Evolutionary conservation across 148 eudicot genomes (phyloP), one percentile per base, ranked within the genome.

Genomic region (Rhododendron ferrugineum): DNA sequence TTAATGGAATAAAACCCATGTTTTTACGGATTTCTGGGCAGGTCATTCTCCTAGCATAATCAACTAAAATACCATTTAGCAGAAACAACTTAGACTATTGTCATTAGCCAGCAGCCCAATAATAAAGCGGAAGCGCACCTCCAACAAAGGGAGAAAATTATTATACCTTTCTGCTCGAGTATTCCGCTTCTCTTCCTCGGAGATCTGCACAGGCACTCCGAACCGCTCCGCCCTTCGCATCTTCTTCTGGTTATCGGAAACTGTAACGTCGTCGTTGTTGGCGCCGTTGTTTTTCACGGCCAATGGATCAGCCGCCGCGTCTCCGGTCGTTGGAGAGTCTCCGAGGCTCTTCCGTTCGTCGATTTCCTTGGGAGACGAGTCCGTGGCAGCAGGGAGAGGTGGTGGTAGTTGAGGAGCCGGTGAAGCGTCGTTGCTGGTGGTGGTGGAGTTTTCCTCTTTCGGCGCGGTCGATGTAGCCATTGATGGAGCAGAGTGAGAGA

Each of bases 91-190:
- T 15, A 52, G 5, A 52, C 20, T 52, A 52, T 5, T 6, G 16
- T 16, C 37, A 1, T 4, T 37, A 74, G 16, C 9, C 49, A 7
- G 49, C 49, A 3, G 56, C 11, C 16, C 56, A 14, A 52, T 52
- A 52, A 52, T 52, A 52, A 14, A 40, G 56, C 56, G 56, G 56
- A 52, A 52, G 3, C 4, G 16, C 56, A 52, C 18, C 56, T 3
- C 16, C 18, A 52, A 52, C 58, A 16, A 11, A n/a, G 16, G 11
- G 9, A 26, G 16, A 28, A 22, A 84, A 28, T 40, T 40, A 79
- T 18, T 40, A 15, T 87, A 96, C 98, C 98, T 93, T 84, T 94
- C 94, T 11, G 98, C 98, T 54, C 98, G 92, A 83, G 96, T 92
- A 87, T 92, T 92, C 42, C 96, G 95, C 88, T 96, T 96, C 81